Conservation (phyloP, 352 stramenopile genomes). For the Phytophthora idaei region DNA sequence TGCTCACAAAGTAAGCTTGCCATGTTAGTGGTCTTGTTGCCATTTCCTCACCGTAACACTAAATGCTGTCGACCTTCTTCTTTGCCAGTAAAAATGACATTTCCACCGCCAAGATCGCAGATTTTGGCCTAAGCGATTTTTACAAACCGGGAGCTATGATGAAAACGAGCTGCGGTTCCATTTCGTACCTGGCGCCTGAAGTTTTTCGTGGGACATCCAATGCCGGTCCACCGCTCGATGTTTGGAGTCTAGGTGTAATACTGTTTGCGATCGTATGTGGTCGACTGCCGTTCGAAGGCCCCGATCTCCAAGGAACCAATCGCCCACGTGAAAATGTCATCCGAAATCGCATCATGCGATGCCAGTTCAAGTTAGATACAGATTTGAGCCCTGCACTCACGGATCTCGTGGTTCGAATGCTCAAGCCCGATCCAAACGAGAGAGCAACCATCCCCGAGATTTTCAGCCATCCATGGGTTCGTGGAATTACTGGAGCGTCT, state of each 20-base stretch:
- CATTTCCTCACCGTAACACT: neutral
- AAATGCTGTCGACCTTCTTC: neutral
- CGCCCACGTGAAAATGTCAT: constrained; percentile 84
- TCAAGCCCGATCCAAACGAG: constrained; percentile 82
- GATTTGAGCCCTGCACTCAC: constrained; percentile 67
- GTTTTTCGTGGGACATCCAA: constrained; percentile 88
- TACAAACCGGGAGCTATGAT: constrained; percentile 90
- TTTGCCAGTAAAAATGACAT: constrained; percentile 78
- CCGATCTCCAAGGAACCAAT: constrained; percentile 77
- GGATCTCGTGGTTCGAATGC: constrained; percentile 81
- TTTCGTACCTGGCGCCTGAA: constrained; percentile 88
- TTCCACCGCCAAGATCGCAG: constrained; percentile 84
- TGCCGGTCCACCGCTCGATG: constrained; percentile 85
- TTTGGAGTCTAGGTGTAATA: constrained; percentile 91
- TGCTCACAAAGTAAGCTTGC: constrained; percentile 69
- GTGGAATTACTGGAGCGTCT: constrained; percentile 38
- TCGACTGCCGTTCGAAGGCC: constrained; percentile 83
- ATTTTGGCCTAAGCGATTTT: constrained; percentile 89
- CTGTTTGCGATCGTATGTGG: constrained; percentile 87
- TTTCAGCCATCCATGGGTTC: constrained; percentile 86
- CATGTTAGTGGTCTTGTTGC: neutral
- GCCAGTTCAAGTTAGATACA: constrained; percentile 84
- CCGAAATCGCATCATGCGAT: constrained; percentile 84
- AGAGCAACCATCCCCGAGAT: constrained; percentile 85
- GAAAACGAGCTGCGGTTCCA: constrained; percentile 87